Base-by-base conservation (phyloP, 2,329 filamentous ascomycete species). In the Penicillium sp. region DNA sequence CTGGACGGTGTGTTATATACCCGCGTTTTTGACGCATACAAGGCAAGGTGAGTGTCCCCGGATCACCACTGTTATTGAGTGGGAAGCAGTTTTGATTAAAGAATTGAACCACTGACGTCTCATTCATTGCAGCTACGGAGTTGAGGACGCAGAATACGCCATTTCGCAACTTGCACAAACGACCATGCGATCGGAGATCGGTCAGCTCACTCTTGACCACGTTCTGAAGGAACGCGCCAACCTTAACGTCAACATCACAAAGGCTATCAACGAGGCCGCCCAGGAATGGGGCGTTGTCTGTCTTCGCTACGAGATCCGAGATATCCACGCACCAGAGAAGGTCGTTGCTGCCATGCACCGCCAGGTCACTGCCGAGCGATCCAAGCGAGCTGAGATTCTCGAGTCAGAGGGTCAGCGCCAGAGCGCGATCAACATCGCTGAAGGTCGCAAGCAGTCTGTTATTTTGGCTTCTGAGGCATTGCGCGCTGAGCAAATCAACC, bases 261-360 rank as follows among this genome's bases (percentile, higher is more conserved):
- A 90, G 53, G 93, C 94, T 41, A 97, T 99, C 82, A 99, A 99
- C 74, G 93, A 97, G 74, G 94, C 94, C 1, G 93, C 94, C 4
- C 88, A 95, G 67, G 93, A 93, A 50, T 99, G 94, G 94, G 94
- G 94, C 55, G 91, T 99, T 18, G 90, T 91, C 32, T 99, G 94
- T 71, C 82, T 99, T 57, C 88, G 94, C 54, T 99, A 99, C 79
- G 94, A 99, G 77, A 99, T 99, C 72, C 84, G 94, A 63, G 94
- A 99, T 75, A 99, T 99, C 68, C 94, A 99, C 76, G 94, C 94
- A 0, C 94, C 94, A 1, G 90, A 88, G 31, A 88, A 89, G 46
- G 94, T 99, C 11, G 93, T 97, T 56, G 90, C 92, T 67, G 94
- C 94, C 67, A 99, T 99, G 94, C 94, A 99, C 79, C 85, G 94